Evolutionary conservation across 805 yeast genomes (phyloP).

Genomic region (Osmozyma mogii): DNA sequence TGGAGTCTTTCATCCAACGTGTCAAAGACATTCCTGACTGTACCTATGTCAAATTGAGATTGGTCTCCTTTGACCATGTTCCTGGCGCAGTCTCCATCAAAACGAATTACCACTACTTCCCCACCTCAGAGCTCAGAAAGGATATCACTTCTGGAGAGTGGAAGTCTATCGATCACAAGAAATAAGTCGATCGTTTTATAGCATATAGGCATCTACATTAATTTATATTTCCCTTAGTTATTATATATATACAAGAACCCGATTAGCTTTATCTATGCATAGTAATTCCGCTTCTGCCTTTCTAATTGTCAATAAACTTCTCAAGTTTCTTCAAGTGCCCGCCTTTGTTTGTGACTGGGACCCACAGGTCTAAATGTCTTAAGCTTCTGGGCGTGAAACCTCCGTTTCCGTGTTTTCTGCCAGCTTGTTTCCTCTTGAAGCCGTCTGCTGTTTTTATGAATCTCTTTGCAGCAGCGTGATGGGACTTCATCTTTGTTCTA

Average conservation of each 20-base stretch:
- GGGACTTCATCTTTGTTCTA: constrained; percentile 59
- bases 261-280: constrained; percentile 1
- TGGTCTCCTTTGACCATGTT: constrained; percentile 78
- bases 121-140: constrained; percentile 55
- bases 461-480: constrained; percentile 81
- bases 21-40: constrained; percentile 70
- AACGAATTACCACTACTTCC: constrained; percentile 85
- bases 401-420: constrained; percentile 88
- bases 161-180: constrained; percentile 42
- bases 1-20: constrained; percentile 58
- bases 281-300: constrained; percentile 1
- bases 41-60: constrained; percentile 71
- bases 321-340: constrained; percentile 54
- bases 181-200: too few species aligned
- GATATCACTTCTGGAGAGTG: constrained; percentile 37
- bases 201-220: not conserved
- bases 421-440: constrained; percentile 53
- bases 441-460: constrained; percentile 71
- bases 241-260: not conserved
- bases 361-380: constrained; percentile 52
- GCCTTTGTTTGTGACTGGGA: constrained; percentile 40
- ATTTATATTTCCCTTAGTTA: not conserved
- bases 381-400: constrained; percentile 68
- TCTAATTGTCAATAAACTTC: constrained; percentile 32
- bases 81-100: constrained; percentile 82